Evolutionary conservation across 2,329 filamentous ascomycete genomes (phyloP), one percentile per base, ranked within the genome.

Genomic region (Blumeria graminis): DNA sequence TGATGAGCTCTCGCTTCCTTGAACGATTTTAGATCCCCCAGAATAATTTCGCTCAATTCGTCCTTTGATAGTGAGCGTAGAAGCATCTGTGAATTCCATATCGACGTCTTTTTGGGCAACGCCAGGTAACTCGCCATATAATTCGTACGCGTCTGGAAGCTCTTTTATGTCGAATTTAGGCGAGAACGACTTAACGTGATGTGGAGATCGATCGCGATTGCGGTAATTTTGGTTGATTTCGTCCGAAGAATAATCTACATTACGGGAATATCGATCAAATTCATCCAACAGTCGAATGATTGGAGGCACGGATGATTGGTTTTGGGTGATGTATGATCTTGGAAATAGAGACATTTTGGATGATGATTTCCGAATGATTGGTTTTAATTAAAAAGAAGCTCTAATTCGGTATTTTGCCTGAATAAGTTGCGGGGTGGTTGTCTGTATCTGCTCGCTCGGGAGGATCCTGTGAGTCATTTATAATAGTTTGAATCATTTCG

Each of bases 141-240:
- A 80, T 69, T 90, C 81, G 66, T 87, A 90, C 60, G 71, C 67
- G 7, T 77, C 69, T 58, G 76, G 75, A 13, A 76, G 77, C 71
- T 90, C 86, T 67, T 77, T 81, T 59, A 89, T 74, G 64, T 90
- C 85, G 65, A 90, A 90, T 69, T 80, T 83, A 56, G 85, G 86
- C 58, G 77, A 76, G 76, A 87, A 89, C 64, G 76, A 71, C 52
- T 62, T 65, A 43, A 61, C 56, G 53, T 60, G 58, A 41, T 16
- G 38, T 11, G 11, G 11, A 11, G 38, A 41, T 41, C 38, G 38
- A 41, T 41, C 38, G 38, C 11, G 11, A 41, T 16, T 41, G 5
- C 38, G 38, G 11, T 11, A 41, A 41, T 41, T 13, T 41, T 41
- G 38, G 6, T 6, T 16, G n/a, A 13, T 3, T 41, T 41, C 38